phyloP scores from a whole-genome alignment of 441 rosid genomes.

The Erodium chrysanthum region DNA sequence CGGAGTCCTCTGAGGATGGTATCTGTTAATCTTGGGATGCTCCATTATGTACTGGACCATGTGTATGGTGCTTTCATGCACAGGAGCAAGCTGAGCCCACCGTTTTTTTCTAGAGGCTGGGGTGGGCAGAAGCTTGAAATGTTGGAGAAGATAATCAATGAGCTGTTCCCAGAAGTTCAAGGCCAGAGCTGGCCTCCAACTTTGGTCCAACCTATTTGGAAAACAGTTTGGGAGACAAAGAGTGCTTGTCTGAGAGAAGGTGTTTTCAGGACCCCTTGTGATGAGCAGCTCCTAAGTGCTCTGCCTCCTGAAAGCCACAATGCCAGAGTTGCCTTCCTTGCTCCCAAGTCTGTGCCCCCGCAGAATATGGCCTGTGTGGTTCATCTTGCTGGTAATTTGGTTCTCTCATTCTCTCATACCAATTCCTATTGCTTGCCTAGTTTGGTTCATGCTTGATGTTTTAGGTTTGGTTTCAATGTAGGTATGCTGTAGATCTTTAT shows the following conservation, averaged over 20 bases:
- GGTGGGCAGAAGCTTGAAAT: conserved; percentile 80
- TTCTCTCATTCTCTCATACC: neutral
- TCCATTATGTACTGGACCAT: conserved; percentile 81
- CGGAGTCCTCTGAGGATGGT: conserved; percentile 43
- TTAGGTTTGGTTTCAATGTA: neutral
- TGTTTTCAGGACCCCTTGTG: conserved; percentile 70
- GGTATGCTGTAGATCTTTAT: neutral
- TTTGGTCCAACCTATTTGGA: conserved; percentile 66
- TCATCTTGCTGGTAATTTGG: conserved; percentile 79
- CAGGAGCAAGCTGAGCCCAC: conserved; percentile 65
- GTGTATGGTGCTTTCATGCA: conserved; percentile 87
- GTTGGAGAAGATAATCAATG: conserved; percentile 60
- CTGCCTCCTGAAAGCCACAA: conserved; percentile 80
- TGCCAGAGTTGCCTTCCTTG: conserved; percentile 80
- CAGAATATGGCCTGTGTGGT: conserved; percentile 90
- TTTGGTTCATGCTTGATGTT: neutral
- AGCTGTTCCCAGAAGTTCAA: conserved; percentile 56
- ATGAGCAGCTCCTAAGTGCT: conserved; percentile 62
- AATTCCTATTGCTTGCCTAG: neutral
- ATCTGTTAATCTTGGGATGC: conserved; percentile 64
- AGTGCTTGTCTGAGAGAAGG: conserved; percentile 77
- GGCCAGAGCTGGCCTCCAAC: conserved; percentile 70
- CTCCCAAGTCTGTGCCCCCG: conserved; percentile 58
- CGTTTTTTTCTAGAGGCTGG: conserved; percentile 90
- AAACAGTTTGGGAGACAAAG: conserved; percentile 72